Percentiles rank a stretch among this genome's conserved stretches.
Conservation (phyloP, 176 grass and related monocot genomes). For the Phoenix dactylifera region DNA sequence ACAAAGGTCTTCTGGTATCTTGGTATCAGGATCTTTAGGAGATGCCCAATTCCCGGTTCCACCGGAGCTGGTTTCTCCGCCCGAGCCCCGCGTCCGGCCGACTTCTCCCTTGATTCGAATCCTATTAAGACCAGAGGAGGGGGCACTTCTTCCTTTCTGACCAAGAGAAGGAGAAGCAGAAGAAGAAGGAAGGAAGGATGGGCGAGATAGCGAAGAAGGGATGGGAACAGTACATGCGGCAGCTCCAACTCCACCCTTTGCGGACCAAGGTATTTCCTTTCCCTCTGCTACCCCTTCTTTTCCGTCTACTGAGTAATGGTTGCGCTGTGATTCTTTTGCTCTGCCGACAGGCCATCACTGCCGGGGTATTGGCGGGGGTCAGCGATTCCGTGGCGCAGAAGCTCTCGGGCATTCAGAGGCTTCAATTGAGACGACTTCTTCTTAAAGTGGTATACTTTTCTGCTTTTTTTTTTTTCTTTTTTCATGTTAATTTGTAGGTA, state of each 20-base stretch:
- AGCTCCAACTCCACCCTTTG: slow-evolving; percentile 76
- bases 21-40: too few species aligned
- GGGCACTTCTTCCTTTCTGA: too few species aligned
- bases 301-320: background rate
- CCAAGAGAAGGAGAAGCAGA: background rate
- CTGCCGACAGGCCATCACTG: slow-evolving; percentile 57
- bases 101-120: too few species aligned
- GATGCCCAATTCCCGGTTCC: too few species aligned
- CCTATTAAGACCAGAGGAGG: too few species aligned
- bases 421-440: slow-evolving; percentile 69
- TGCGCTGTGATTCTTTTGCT: background rate
- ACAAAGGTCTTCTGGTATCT: too few species aligned
- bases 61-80: too few species aligned
- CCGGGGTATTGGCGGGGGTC: slow-evolving; percentile 72
- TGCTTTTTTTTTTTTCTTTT: background rate
- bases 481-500: background rate
- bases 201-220: slow-evolving; percentile 33
- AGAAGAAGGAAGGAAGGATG: slow-evolving; percentile 13
- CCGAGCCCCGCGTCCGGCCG: too few species aligned
- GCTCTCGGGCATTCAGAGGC: slow-evolving; percentile 61
- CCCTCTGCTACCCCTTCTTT: background rate
- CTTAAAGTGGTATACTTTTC: slow-evolving; percentile 62
- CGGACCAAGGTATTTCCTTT: slow-evolving; percentile 58
- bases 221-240: slow-evolving; percentile 75
- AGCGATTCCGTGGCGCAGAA: slow-evolving; percentile 93